Percentiles rank a stretch among this genome's conserved stretches.
These are phyloP conservation scores for Hysterangium stoloniferum DNA, from an alignment of 768 basidiomycete genomes.

Conservation along the genomic window DNA sequence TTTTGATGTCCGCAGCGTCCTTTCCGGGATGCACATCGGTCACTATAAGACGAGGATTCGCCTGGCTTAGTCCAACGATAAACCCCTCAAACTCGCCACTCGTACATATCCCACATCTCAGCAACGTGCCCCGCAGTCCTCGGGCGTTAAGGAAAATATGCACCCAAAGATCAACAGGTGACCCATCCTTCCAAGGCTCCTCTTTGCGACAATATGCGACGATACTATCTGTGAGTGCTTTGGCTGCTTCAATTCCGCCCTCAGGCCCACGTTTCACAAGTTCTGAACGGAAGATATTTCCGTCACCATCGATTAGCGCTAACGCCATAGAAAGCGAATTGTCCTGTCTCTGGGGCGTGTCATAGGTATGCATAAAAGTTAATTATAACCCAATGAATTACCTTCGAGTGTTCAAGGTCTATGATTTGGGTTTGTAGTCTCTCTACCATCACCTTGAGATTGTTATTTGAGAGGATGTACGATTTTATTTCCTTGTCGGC, in stretches of 20 bases:
- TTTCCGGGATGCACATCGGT: conserved; percentile 62
- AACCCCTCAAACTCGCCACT: conserved; percentile 65
- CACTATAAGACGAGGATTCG: conserved; percentile 60
- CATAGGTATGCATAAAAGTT: not conserved
- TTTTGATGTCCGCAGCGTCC: conserved; percentile 57
- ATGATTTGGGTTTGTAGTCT: too few relatives aligned
- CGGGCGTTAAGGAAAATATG: conserved; percentile 62
- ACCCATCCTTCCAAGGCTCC: conserved; percentile 33
- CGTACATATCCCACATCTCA: conserved; percentile 48
- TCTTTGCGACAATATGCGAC: conserved; percentile 27
- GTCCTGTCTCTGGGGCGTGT: not conserved
- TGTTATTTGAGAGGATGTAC: too few relatives aligned
- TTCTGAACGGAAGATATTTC: conserved; percentile 55
- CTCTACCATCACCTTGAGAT: too few relatives aligned
- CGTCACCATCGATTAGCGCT: conserved; percentile 57
- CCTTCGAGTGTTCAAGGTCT: too few relatives aligned
- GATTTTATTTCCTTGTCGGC: too few relatives aligned
- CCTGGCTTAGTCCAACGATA: conserved; percentile 51
- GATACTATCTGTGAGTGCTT: conserved; percentile 58
- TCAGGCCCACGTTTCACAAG: conserved; percentile 55
- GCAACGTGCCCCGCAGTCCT: conserved; percentile 43
- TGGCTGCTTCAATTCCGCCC: conserved; percentile 58
- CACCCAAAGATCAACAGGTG: conserved; percentile 60
- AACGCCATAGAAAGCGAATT: not conserved
- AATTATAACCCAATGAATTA: too few relatives aligned